Conservation (phyloP, 2,329 filamentous ascomycete genomes). For the Scytalidium sp. region DNA sequence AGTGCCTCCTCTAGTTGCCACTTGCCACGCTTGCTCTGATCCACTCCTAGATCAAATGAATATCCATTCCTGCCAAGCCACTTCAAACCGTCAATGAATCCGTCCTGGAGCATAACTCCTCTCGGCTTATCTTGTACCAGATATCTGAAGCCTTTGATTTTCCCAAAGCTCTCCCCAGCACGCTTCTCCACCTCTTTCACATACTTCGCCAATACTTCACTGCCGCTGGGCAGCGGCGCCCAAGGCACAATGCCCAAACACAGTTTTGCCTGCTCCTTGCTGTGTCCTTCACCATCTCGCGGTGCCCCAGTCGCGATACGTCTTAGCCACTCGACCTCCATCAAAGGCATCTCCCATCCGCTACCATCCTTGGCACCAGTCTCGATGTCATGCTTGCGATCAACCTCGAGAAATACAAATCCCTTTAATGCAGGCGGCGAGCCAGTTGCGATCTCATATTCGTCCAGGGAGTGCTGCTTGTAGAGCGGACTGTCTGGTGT, state of each 20-base stretch:
- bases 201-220: conserved; percentile 60
- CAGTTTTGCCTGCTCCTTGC: conserved; percentile 44
- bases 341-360: conserved; percentile 66
- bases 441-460: conserved; percentile 24
- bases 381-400: conserved; percentile 62
- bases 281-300: conserved; percentile 55
- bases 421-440: conserved; percentile 50
- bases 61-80: conserved; percentile 62
- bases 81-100: conserved; percentile 64
- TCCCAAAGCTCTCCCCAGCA: conserved; percentile 60
- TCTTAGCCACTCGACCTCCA: conserved; percentile 68
- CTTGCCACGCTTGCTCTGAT: conserved; percentile 73
- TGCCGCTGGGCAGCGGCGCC: conserved; percentile 74
- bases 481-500: conserved; percentile 50
- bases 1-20: conserved; percentile 70
- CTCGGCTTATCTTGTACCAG: conserved; percentile 73
- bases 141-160: conserved; percentile 78
- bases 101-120: conserved; percentile 60
- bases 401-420: conserved; percentile 82
- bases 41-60: conserved; percentile 81
- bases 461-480: conserved; percentile 24
- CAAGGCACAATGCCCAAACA: conserved; percentile 75
- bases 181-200: conserved; percentile 56
- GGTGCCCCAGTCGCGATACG: conserved; percentile 62
- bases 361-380: conserved; percentile 40